These are phyloP conservation scores for Aspergillus baeticus DNA, from an alignment of 495 filamentous ascomycete genomes.

Conservation along the genomic window DNA sequence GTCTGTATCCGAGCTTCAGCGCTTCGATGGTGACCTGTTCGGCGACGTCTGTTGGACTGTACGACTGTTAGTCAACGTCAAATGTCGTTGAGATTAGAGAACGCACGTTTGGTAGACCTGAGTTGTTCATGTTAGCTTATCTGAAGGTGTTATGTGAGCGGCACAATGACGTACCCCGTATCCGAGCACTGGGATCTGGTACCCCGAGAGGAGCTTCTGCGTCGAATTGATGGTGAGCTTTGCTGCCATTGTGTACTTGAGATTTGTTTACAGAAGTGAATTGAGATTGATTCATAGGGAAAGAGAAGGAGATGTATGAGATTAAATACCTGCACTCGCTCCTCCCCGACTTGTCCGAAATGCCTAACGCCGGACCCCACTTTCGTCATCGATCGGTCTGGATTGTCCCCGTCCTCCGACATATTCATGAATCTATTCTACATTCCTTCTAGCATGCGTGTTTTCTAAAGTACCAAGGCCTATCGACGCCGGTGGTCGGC, in stretches of 20 bases:
- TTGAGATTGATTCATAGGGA: not conserved
- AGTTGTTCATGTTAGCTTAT: not conserved
- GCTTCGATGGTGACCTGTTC: constrained; percentile 4
- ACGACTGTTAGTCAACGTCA: too few relatives aligned
- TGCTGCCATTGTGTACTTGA: not conserved
- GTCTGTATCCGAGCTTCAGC: constrained; percentile 2
- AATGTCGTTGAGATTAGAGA: not conserved
- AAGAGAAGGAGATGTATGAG: too few relatives aligned
- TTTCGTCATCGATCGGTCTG: too few relatives aligned
- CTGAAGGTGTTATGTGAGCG: not conserved
- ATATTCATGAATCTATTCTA: too few relatives aligned
- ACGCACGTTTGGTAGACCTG: constrained; percentile 4
- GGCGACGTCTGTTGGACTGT: not conserved
- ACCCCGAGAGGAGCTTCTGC: constrained; percentile 8
- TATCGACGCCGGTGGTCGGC: too few relatives aligned
- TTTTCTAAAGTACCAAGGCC: too few relatives aligned
- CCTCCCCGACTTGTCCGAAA: not conserved
- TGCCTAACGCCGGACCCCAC: too few relatives aligned
- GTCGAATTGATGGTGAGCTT: constrained; percentile 6
- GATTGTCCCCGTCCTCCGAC: too few relatives aligned
- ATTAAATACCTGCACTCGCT: too few relatives aligned
- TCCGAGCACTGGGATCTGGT: constrained; percentile 5
- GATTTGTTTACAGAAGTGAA: too few relatives aligned
- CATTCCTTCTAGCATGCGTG: too few relatives aligned
- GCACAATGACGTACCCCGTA: constrained; percentile 1